A percentile compares a stretch with the other conserved stretches of the same genome.
These are phyloP conservation scores for Nigrospora osmanthi DNA, from an alignment of 2,329 filamentous ascomycete genomes.

Conservation along the genomic window DNA sequence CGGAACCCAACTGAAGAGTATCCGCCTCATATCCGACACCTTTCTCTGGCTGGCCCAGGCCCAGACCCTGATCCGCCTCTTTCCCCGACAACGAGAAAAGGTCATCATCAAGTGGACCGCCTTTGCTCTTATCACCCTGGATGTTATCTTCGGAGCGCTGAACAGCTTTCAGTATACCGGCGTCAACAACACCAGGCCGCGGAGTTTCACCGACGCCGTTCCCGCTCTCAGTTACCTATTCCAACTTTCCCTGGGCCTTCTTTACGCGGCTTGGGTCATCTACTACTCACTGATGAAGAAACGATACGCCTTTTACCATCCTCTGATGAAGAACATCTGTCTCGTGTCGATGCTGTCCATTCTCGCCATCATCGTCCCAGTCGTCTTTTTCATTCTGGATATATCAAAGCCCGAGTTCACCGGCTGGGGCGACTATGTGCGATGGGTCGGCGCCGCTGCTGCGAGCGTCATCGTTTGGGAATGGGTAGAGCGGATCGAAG, in stretches of 20 bases:
- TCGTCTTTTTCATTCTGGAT: constrained; percentile 89
- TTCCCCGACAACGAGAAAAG: constrained; percentile 94
- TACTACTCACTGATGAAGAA: constrained; percentile 92
- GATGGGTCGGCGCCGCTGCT: constrained; percentile 92
- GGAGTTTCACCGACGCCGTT: constrained; percentile 79
- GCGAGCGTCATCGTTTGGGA: constrained; percentile 98
- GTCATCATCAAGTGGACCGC: constrained; percentile 98
- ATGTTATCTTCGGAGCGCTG: constrained; percentile 83
- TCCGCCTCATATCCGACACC: constrained; percentile 87
- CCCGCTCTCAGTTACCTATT: constrained; percentile 89
- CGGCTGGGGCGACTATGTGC: constrained; percentile 90
- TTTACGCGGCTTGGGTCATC: constrained; percentile 90
- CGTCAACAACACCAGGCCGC: constrained; percentile 51
- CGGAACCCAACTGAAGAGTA: constrained; percentile 79
- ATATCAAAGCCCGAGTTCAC: constrained; percentile 79
- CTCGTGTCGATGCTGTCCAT: constrained; percentile 74
- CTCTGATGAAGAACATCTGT: constrained; percentile 82
- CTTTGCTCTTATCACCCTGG: constrained; percentile 84
- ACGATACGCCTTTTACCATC: constrained; percentile 83
- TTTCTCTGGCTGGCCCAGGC: constrained; percentile 97
- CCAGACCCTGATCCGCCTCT: constrained; percentile 90
- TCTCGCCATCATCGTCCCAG: constrained; percentile 75
- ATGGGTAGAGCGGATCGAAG: constrained; percentile 93
- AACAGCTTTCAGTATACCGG: constrained; percentile 67
- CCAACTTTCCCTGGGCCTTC: constrained; percentile 73